Conservation (phyloP, 129 eudicot species). For the Apium graveolens region DNA sequence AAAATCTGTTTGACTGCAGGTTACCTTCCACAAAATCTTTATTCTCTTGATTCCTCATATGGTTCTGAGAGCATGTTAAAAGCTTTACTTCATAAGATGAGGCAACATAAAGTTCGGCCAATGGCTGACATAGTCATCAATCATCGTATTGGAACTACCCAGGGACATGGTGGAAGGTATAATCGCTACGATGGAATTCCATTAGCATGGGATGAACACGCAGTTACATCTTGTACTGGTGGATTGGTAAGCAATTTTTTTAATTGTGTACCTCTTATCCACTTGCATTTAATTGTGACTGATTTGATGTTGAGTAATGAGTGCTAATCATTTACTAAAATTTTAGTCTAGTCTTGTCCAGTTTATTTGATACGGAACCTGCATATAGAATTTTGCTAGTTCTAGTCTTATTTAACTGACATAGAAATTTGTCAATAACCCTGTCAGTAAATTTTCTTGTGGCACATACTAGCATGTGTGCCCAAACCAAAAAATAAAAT, state of each 20-base stretch:
- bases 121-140: conserved; percentile 96
- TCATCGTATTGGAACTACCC: conserved; percentile 82
- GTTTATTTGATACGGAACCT: neutral
- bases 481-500: neutral
- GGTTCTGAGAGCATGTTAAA: conserved; percentile 69
- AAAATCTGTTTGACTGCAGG: conserved; percentile 35
- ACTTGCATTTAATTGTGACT: neutral
- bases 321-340: neutral
- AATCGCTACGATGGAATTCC: conserved; percentile 95
- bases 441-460: neutral
- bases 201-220: conserved; percentile 77
- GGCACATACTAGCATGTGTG: neutral
- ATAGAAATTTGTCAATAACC: neutral
- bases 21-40: conserved; percentile 87
- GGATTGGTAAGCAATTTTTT: conserved; percentile 54
- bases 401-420: neutral
- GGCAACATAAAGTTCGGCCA: conserved; percentile 61
- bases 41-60: conserved; percentile 73
- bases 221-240: conserved; percentile 91
- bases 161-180: conserved; percentile 75
- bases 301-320: neutral
- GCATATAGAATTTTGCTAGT: neutral
- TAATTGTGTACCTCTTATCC: neutral
- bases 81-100: conserved; percentile 67
- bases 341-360: neutral